phyloP scores from a whole-genome alignment of 1,139 yeast genomes.

The Pneumocystis oryctolagi region DNA sequence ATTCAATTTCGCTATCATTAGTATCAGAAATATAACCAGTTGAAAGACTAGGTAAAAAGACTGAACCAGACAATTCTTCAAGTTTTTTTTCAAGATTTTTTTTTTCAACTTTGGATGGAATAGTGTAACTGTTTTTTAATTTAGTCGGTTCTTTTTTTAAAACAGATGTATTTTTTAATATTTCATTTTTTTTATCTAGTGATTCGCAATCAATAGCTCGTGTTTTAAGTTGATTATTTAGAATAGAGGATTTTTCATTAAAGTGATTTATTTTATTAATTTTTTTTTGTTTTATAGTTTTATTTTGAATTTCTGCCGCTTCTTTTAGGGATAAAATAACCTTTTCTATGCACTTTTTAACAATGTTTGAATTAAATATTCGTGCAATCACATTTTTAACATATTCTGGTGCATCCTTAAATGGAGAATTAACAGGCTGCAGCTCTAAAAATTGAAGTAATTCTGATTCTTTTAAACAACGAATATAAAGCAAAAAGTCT shows the following conservation, averaged over 20 bases:
- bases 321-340: conserved; percentile 46
- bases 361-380: conserved; percentile 42
- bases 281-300: conserved; percentile 21
- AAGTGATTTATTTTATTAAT: conserved; percentile 18
- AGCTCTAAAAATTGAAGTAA: background rate
- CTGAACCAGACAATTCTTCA: background rate
- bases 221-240: background rate
- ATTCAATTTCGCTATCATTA: conserved; percentile 13
- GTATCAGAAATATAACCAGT: conserved; percentile 10
- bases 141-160: background rate
- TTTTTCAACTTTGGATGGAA: conserved; percentile 8
- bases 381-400: conserved; percentile 32
- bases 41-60: conserved; percentile 10
- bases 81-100: background rate
- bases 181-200: background rate
- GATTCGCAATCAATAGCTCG: too few relatives aligned
- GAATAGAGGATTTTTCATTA: background rate
- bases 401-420: conserved; percentile 2
- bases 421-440: conserved; percentile 5
- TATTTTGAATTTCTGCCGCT: conserved; percentile 37
- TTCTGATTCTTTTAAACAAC: background rate
- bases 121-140: background rate
- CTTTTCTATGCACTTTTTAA: conserved; percentile 33
- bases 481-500: conserved; percentile 4
- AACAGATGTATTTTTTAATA: background rate